These are phyloP conservation scores for Neoarthrinium moseri DNA, from an alignment of 2,329 filamentous ascomycete species.

Conservation along the genomic window DNA sequence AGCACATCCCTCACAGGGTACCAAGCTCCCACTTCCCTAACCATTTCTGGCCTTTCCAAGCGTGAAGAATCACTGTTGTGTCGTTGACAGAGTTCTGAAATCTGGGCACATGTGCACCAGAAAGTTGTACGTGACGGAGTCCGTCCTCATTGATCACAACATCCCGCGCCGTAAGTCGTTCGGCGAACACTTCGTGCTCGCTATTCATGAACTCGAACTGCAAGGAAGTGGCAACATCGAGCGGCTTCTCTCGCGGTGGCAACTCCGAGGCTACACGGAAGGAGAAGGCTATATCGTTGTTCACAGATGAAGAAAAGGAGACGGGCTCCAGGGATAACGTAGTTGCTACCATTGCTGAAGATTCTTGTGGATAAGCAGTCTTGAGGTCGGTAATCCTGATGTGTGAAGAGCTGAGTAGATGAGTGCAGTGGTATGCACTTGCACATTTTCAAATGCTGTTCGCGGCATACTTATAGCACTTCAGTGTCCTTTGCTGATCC, in stretches of 20 bases:
- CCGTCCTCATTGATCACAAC: neutral
- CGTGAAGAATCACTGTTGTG: slow-evolving; percentile 13
- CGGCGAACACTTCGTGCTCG: neutral
- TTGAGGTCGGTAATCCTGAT: too few species aligned
- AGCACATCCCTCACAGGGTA: slow-evolving; percentile 12
- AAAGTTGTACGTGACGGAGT: neutral
- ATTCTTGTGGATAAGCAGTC: too few species aligned
- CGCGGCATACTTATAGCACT: too few species aligned
- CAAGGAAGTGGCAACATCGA: neutral
- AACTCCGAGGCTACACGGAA: neutral
- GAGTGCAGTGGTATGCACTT: too few species aligned
- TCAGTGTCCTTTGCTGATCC: too few species aligned
- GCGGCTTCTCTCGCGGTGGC: neutral
- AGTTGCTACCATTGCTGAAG: too few species aligned
- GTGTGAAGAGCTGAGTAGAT: too few species aligned
- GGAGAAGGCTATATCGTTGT: neutral
- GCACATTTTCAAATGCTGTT: too few species aligned
- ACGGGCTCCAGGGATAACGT: neutral
- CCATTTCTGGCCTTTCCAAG: slow-evolving; percentile 15
- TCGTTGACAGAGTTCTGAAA: neutral
- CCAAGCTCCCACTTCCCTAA: slow-evolving; percentile 15
- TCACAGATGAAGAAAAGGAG: neutral
- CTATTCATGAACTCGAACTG: neutral
- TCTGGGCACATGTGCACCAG: neutral
- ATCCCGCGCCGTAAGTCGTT: neutral